Evolutionary conservation across 208 protist genomes (phyloP).

Genomic region (Leishmania tropica): DNA sequence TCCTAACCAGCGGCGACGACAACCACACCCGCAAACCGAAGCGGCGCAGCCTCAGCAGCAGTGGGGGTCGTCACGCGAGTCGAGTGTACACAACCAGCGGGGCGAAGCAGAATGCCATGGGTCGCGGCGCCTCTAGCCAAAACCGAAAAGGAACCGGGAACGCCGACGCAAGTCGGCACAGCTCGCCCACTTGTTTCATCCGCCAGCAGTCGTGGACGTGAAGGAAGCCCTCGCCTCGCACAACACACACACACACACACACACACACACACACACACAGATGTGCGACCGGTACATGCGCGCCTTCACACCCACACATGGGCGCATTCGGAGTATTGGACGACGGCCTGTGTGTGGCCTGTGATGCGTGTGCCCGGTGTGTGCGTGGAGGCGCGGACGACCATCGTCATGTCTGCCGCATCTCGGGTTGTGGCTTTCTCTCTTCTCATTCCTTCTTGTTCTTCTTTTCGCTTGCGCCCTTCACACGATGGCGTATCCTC

Average conservation of each 20-base stretch:
- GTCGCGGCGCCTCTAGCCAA: background rate
- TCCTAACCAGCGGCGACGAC: constrained; percentile 8
- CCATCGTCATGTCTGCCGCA: background rate
- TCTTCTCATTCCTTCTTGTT: background rate
- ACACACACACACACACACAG: constrained; percentile 1
- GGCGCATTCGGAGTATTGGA: background rate
- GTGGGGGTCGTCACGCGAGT: background rate
- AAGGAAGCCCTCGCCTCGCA: background rate
- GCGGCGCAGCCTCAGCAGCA: constrained; percentile 6
- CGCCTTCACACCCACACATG: background rate
- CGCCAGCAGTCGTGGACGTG: background rate
- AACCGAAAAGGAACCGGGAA: constrained; percentile 5
- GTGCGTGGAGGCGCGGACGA: background rate
- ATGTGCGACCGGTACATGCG: background rate
- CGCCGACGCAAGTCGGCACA: constrained; percentile 9
- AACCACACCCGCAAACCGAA: background rate
- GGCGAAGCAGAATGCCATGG: constrained; percentile 1
- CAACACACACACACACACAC: background rate
- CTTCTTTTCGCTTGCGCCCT: background rate
- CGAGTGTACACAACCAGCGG: constrained; percentile 8
- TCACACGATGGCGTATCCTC: background rate
- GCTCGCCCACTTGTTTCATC: constrained; percentile 2
- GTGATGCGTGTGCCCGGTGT: background rate
- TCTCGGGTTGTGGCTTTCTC: background rate
- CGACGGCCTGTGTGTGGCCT: background rate